These are phyloP conservation scores for Tulasnella sp. DNA, from an alignment of 768 basidiomycete genomes.

Conservation along the genomic window DNA sequence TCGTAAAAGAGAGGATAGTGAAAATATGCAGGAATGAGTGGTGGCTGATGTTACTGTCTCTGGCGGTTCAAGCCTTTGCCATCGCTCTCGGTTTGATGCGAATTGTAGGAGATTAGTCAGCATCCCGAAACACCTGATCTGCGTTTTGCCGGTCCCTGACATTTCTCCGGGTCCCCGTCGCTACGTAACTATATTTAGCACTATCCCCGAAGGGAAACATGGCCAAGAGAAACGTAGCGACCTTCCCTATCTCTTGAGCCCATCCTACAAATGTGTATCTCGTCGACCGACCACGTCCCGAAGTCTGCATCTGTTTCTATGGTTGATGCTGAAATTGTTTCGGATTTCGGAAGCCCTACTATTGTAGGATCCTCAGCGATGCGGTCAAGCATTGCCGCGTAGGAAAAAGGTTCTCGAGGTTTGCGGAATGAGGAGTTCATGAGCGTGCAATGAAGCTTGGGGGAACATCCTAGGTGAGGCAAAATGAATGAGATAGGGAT, in stretches of 20 bases:
- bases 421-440: constrained; percentile 13
- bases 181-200: too few relatives aligned
- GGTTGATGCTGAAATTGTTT: neutral
- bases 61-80: too few relatives aligned
- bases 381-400: neutral
- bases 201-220: neutral
- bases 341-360: neutral
- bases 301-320: neutral
- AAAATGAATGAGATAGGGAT: neutral
- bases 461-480: neutral
- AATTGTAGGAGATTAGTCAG: too few relatives aligned
- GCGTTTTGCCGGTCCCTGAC: too few relatives aligned
- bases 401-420: constrained; percentile 14
- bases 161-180: too few relatives aligned
- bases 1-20: too few relatives aligned
- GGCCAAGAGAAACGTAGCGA: constrained; percentile 14
- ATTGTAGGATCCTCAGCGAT: neutral
- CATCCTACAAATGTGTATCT: constrained; percentile 15
- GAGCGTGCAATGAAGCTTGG: constrained; percentile 13
- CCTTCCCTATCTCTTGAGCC: constrained; percentile 16
- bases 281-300: constrained; percentile 10
- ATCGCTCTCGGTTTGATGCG: too few relatives aligned
- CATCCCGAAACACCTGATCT: too few relatives aligned
- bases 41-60: too few relatives aligned
- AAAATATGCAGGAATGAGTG: too few relatives aligned